These are phyloP conservation scores for Lasiosphaeria miniovina DNA, from an alignment of 495 filamentous ascomycete genomes.

Conservation along the genomic window DNA sequence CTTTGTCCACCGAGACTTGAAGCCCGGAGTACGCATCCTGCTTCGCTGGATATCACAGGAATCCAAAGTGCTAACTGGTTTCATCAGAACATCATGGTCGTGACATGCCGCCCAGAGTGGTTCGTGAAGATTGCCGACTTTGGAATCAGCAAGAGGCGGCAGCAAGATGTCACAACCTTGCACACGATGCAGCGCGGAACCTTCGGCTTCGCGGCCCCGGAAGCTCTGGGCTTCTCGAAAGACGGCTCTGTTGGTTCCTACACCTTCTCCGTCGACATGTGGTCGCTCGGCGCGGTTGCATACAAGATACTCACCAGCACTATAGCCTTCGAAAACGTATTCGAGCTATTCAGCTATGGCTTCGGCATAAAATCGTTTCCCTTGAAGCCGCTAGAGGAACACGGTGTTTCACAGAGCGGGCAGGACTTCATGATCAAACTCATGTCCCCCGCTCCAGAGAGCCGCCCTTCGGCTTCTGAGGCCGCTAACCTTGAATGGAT, in stretches of 20 bases:
- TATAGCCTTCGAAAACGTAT: slow-evolving; percentile 6
- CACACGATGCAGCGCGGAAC: slow-evolving; percentile 16
- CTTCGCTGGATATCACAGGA: neutral
- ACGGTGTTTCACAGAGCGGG: slow-evolving; percentile 1
- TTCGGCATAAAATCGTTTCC: slow-evolving; percentile 9
- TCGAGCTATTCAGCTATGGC: slow-evolving; percentile 11
- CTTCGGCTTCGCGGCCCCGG: slow-evolving; percentile 18
- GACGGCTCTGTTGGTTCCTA: neutral
- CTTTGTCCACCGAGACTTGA: slow-evolving; percentile 52
- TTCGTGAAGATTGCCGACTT: slow-evolving; percentile 54
- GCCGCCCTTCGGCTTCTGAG: neutral
- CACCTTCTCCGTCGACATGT: slow-evolving; percentile 17
- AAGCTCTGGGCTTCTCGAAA: slow-evolving; percentile 6
- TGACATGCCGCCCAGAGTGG: slow-evolving; percentile 26
- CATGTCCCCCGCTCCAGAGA: slow-evolving; percentile 6
- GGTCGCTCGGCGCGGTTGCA: slow-evolving; percentile 21
- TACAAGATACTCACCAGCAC: slow-evolving; percentile 14
- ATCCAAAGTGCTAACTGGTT: neutral
- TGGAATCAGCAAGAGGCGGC: slow-evolving; percentile 36
- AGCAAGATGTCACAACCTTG: slow-evolving; percentile 9
- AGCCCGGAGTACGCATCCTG: slow-evolving; percentile 32
- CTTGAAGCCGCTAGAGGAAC: neutral
- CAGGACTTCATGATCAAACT: slow-evolving; percentile 11
- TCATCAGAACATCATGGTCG: slow-evolving; percentile 23
- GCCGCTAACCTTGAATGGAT: neutral